phyloP scores from a whole-genome alignment of 306 rosid species.

The Nissolia schottii region DNA sequence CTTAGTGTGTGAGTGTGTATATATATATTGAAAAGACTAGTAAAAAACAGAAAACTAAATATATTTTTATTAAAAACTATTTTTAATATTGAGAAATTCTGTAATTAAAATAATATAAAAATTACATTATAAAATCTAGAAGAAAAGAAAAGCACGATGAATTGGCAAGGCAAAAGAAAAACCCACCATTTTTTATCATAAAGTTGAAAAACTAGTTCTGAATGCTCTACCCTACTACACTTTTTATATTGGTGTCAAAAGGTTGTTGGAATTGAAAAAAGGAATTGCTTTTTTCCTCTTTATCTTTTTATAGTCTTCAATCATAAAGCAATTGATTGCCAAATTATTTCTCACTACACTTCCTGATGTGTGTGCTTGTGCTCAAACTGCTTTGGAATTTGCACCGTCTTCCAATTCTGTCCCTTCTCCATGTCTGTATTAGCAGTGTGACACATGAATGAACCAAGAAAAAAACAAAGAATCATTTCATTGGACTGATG shows the following conservation, averaged over 20 bases:
- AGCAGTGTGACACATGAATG: not conserved
- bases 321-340: constrained; percentile 73
- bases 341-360: constrained; percentile 56
- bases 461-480: not conserved
- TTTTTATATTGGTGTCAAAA: constrained; percentile 35
- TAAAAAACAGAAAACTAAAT: too few species aligned
- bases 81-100: not conserved
- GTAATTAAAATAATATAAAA: not conserved
- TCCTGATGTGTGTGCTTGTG: not conserved
- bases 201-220: constrained; percentile 8
- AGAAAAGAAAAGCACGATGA: constrained; percentile 11
- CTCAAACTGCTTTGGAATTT: constrained; percentile 36
- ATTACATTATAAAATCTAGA: not conserved
- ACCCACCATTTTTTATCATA: constrained; percentile 15
- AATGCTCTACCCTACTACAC: constrained; percentile 25
- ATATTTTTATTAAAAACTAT: not conserved
- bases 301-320: constrained; percentile 42
- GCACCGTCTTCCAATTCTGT: not conserved
- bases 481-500: not conserved
- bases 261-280: constrained; percentile 36
- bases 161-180: constrained; percentile 13
- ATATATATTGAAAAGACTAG: too few species aligned
- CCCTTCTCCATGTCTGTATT: constrained; percentile 10
- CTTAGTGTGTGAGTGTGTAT: too few species aligned
- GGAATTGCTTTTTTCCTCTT: constrained; percentile 24